Evolutionary conservation across 768 basidiomycete species (phyloP), one percentile per base, ranked within the genome.

Genomic region (Dentipellis fragilis): DNA sequence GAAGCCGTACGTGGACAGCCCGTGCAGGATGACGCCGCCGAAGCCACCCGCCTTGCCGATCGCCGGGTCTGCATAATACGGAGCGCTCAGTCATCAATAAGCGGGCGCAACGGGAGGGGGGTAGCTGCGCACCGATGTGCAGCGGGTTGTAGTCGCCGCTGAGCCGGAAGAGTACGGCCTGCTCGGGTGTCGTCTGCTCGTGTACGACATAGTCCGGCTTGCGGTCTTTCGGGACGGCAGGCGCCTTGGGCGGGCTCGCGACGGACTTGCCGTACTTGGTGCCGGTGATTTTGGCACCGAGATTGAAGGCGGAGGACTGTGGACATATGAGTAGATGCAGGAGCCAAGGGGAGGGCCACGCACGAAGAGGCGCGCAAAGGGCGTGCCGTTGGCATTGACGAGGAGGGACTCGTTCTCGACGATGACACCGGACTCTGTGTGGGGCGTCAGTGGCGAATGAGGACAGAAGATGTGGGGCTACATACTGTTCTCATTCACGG

Each of bases 1-100:
- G 65, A 91, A 91, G 10, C 91, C 91, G 65, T 80, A 93, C 0
- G 85, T 81, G 17, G 86, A 84, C 22, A 93, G 75, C 29, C 91
- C 91, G 64, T 94, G 91, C 2, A 93, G 77, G 63, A 94, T 92
- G 38, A 85, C 81, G 49, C 85, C 91, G 2, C 88, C 88, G 63
- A 94, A 93, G 10, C 89, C 89, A 16, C 83, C 75, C 8, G 73
- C 75, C 59, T 81, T 67, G n/a, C 89, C 91, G 39, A 89, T 80
- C 12, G 64, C 67, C 1, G 90, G 88, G 71, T 93, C 90, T 87
- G 39, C 38, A 51, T 11, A 52, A 56, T 16, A 45, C 10, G 39
- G 23, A 12, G 39, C 42, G 42, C 12, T n/a, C 10, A 16, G 9
- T 45, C 11, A 49, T 17, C 48, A 22, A 52, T 3, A 48, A 37